Evolutionary conservation across 2,329 filamentous ascomycete genomes (phyloP).

Genomic region (Fusarium sp.): DNA sequence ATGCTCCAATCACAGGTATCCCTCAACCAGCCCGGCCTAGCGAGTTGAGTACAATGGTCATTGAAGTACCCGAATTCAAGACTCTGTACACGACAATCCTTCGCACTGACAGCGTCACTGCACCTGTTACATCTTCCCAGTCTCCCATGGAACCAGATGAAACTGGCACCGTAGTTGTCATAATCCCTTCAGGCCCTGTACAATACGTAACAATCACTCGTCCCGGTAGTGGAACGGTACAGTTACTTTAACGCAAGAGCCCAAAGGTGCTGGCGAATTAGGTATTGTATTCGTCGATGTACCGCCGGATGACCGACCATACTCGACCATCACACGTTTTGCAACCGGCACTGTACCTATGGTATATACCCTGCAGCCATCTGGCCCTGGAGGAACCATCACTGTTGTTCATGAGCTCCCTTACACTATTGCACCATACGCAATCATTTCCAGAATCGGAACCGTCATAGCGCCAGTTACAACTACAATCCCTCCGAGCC

Average conservation of each 20-base stretch:
- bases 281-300: neutral
- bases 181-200: neutral
- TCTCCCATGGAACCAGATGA: neutral
- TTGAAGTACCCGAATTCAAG: neutral
- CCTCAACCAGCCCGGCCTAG: neutral
- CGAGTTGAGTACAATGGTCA: neutral
- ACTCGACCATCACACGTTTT: neutral
- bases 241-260: neutral
- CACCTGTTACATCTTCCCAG: neutral
- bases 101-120: fast-evolving
- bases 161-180: neutral
- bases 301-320: neutral
- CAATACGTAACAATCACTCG: conserved; percentile 11
- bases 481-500: neutral
- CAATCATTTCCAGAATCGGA: neutral
- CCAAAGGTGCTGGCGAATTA: neutral
- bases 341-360: neutral
- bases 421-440: neutral
- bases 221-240: neutral
- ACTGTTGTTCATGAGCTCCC: conserved; percentile 4
- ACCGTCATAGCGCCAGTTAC: neutral
- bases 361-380: neutral
- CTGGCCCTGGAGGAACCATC: neutral
- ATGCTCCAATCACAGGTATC: neutral
- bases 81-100: conserved; percentile 1